phyloP scores from a whole-genome alignment of 148 eudicot species.

The Diospyros kaki region DNA sequence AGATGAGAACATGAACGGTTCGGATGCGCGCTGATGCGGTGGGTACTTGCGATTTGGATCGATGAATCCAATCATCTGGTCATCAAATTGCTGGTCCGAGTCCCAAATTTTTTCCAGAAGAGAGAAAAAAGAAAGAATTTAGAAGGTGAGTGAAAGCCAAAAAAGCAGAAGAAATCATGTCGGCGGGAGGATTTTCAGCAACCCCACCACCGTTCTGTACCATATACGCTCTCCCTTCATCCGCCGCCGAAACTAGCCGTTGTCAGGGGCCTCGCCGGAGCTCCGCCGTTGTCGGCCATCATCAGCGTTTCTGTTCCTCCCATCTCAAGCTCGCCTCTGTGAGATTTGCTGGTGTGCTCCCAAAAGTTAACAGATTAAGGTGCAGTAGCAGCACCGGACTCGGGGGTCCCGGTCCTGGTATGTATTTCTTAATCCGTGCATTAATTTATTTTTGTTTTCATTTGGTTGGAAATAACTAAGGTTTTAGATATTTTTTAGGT shows the following conservation, averaged over 20 bases:
- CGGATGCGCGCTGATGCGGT: too few species aligned
- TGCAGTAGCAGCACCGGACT: slow-evolving; percentile 30
- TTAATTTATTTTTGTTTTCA: background rate
- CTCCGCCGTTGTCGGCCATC: slow-evolving; percentile 6
- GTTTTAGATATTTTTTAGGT: background rate
- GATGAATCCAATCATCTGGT: too few species aligned
- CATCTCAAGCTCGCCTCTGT: background rate
- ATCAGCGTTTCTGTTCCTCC: slow-evolving; percentile 9
- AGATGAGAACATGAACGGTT: too few species aligned
- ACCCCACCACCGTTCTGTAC: slow-evolving; percentile 14
- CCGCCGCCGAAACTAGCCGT: slow-evolving; percentile 3
- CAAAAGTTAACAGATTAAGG: slow-evolving; percentile 11
- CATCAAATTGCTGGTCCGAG: too few species aligned
- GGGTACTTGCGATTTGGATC: too few species aligned
- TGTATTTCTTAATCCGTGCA: background rate
- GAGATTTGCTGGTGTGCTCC: background rate
- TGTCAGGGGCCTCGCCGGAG: background rate
- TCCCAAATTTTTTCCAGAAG: background rate
- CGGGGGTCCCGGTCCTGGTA: slow-evolving; percentile 32
- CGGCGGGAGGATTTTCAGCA: slow-evolving; percentile 12
- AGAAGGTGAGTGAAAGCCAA: background rate
- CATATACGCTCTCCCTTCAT: background rate
- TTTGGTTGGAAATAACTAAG: background rate
- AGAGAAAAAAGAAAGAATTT: background rate
- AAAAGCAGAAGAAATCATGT: background rate